Evolutionary conservation across 352 stramenopile species (phyloP).

Genomic region (Peronospora belbahrii): DNA sequence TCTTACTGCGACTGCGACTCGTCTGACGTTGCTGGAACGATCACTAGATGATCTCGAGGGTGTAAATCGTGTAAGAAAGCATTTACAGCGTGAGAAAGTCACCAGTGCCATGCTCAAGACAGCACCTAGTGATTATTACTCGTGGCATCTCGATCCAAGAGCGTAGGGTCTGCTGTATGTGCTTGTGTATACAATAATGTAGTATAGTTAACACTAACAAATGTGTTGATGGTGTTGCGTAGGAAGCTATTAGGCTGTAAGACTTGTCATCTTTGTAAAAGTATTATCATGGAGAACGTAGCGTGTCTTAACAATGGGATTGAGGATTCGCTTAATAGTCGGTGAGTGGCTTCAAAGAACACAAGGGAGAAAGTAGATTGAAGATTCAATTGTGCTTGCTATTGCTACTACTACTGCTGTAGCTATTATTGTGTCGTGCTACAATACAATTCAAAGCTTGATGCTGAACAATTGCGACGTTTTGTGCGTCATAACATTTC

Average conservation of each 20-base stretch:
- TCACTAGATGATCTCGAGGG: slow-evolving; percentile 42
- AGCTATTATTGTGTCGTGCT: slow-evolving; percentile 82
- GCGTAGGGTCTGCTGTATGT: slow-evolving; percentile 28
- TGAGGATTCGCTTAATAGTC: slow-evolving; percentile 55
- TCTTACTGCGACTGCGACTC: slow-evolving; percentile 26
- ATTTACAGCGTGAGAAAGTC: slow-evolving; percentile 38
- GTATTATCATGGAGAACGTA: slow-evolving; percentile 86
- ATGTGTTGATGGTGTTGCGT: no score
- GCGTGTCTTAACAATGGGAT: slow-evolving; percentile 49
- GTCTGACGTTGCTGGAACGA: slow-evolving; percentile 38
- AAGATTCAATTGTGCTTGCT: background rate
- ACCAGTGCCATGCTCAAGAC: slow-evolving; percentile 60
- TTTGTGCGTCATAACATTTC: slow-evolving; percentile 65
- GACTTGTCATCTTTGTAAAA: slow-evolving; percentile 80
- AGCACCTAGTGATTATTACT: slow-evolving; percentile 64
- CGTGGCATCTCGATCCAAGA: slow-evolving; percentile 55
- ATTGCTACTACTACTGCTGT: background rate
- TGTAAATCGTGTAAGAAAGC: slow-evolving; percentile 38
- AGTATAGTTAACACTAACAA: no score
- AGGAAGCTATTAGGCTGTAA: slow-evolving; percentile 60
- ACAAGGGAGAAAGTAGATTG: background rate
- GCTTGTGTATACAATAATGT: background rate
- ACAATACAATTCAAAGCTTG: slow-evolving; percentile 82
- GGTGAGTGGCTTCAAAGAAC: slow-evolving; percentile 18
- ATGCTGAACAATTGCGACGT: slow-evolving; percentile 72